Base-by-base conservation (phyloP, 2,329 filamentous ascomycete species). In the Fusarium longipes region DNA sequence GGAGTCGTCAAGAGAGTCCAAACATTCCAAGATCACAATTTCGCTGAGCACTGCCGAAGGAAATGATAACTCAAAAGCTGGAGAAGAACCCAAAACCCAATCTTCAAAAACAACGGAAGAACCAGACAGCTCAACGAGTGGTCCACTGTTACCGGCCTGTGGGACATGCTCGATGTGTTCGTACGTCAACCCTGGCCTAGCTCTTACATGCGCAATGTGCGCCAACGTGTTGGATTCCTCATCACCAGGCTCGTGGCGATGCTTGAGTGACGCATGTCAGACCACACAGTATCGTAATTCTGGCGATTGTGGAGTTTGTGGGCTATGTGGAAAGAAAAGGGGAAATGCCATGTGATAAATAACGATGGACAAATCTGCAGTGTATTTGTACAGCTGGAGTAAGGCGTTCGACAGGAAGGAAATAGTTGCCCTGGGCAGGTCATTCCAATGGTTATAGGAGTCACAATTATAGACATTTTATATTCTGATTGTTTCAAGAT, bases 231-330 rank as follows among this genome's bases (percentile, higher is more conserved):
- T 95, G 3, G 82, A 86, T 42, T 78, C 82, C 1, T 73, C 83
- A 48, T 82, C 89, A 42, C 78, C 83, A 1, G 78, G 81, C 18
- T 78, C 85, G n/a, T 95, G 92, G 92, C 78, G 78, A 45, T 95
- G 92, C 74, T 76, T 74, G 40, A 86, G 83, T 66, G 73, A 76
- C 5, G 67, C 78, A 4, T 95, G 92, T 74, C 78, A 77, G 60
- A 82, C 78, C 14, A 86, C 82, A 43, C 62, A 71, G 20, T 95
- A 93, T 74, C 73, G 89, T 51, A 95, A 94, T 72, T 83, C 89
- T 12, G 87, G 84, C 2, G 91, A 94, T 75, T 87, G 83, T 65
- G 89, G 88, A 8, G 75, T 88, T 1, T 95, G 92, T 75, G 91
- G 91, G 5, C 77, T 92, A 7, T 95, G 91, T 74, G 89, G 89